phyloP scores from a whole-genome alignment of 1,284 basidiomycete genomes.

The Inonotus obliquus region DNA sequence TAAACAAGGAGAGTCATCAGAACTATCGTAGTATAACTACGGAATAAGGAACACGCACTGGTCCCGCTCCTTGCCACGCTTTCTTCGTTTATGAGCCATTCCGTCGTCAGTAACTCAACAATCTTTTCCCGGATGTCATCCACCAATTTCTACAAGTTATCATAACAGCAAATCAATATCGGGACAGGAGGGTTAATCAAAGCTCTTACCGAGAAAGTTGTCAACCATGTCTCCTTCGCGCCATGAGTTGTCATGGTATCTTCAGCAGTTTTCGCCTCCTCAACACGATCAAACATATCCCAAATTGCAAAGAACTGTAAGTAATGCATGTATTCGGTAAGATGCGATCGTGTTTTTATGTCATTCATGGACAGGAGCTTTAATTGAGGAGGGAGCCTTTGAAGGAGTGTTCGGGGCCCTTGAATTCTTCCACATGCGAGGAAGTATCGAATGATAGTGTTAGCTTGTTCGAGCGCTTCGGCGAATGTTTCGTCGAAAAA shows the following conservation, averaged over 20 bases:
- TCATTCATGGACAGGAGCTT: slow-evolving; percentile 37
- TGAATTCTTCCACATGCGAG: slow-evolving; percentile 73
- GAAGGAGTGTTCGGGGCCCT: slow-evolving; percentile 62
- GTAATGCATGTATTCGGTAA: slow-evolving; percentile 70
- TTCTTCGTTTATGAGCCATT: slow-evolving; percentile 64
- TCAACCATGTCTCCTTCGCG: slow-evolving; percentile 53
- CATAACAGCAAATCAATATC: neutral
- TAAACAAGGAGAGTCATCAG: slow-evolving; percentile 21
- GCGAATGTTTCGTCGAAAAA: slow-evolving; percentile 69
- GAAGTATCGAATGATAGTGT: slow-evolving; percentile 84
- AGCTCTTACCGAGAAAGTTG: slow-evolving; percentile 51
- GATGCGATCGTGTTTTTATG: slow-evolving; percentile 52
- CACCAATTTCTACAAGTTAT: slow-evolving; percentile 42
- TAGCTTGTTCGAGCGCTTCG: slow-evolving; percentile 81
- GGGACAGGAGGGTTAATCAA: neutral
- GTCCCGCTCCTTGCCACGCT: slow-evolving; percentile 31
- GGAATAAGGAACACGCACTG: slow-evolving; percentile 29
- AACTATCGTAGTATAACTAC: neutral
- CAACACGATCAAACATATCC: slow-evolving; percentile 53
- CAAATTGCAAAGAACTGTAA: slow-evolving; percentile 70
- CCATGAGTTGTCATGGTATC: slow-evolving; percentile 53
- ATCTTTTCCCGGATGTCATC: slow-evolving; percentile 57
- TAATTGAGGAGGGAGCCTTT: slow-evolving; percentile 63
- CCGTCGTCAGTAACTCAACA: slow-evolving; percentile 63
- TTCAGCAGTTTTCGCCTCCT: slow-evolving; percentile 52